Evolutionary conservation across 2,329 filamentous ascomycete species (phyloP).

Genomic region (Aspergillus sp.): DNA sequence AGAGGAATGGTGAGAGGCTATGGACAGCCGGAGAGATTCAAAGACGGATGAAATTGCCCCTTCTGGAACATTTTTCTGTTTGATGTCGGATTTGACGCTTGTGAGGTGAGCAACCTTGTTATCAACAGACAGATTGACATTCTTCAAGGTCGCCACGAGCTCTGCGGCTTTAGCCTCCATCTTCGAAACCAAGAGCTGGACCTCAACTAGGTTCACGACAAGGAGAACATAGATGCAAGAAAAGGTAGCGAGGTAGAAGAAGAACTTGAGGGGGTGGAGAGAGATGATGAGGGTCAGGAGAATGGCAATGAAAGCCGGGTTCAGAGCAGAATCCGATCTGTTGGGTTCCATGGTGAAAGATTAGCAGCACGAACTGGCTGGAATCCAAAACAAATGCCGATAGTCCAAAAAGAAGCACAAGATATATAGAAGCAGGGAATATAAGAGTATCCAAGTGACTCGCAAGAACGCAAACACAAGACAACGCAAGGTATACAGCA

Average conservation of each 20-base stretch:
- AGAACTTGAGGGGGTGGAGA: conserved; percentile 5
- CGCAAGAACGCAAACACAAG: not conserved
- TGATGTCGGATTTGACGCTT: conserved; percentile 79
- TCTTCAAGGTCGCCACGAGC: conserved; percentile 51
- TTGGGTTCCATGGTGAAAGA: not conserved
- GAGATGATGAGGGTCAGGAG: conserved; percentile 5
- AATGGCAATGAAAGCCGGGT: not conserved
- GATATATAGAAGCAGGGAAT: not conserved
- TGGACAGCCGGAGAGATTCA: conserved; percentile 72
- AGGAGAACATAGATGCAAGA: conserved; percentile 11
- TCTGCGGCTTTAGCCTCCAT: conserved; percentile 57
- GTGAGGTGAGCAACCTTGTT: conserved; percentile 67
- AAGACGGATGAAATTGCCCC: conserved; percentile 66
- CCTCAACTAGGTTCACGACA: conserved; percentile 6
- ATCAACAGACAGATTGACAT: conserved; percentile 64
- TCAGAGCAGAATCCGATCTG: not conserved
- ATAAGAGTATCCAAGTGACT: not conserved
- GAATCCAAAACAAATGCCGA: conserved; percentile 9
- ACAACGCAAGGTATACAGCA: not conserved
- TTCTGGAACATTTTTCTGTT: conserved; percentile 85
- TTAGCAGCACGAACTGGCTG: conserved; percentile 6
- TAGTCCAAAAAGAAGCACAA: conserved; percentile 9
- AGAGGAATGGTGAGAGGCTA: conserved; percentile 69
- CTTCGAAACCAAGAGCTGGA: conserved; percentile 9
- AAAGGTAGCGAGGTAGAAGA: conserved; percentile 6